Conservation (phyloP, 106 monocot species). For the Vanilla planifolia region DNA sequence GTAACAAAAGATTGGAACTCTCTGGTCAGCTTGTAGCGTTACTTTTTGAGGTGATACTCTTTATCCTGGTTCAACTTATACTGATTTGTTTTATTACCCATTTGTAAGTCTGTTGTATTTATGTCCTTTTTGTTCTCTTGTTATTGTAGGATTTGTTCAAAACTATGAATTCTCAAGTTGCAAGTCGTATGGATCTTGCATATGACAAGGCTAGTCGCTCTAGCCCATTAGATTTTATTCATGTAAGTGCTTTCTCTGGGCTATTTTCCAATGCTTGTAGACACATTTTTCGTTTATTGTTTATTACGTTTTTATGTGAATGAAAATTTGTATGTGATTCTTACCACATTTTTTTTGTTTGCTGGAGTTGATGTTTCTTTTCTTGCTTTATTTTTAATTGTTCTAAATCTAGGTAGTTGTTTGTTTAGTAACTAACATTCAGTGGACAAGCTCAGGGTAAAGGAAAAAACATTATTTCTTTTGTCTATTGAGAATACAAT, state of each 20-base stretch:
- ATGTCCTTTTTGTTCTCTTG: neutral
- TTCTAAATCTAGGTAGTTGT: too few species aligned
- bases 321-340: neutral
- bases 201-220: conserved; percentile 45
- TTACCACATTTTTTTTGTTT: neutral
- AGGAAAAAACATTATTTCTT: too few species aligned
- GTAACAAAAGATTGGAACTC: conserved; percentile 94
- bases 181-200: conserved; percentile 26
- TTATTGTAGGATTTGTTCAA: conserved; percentile 84
- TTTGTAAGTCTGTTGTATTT: too few species aligned
- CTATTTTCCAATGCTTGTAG: neutral
- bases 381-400: too few species aligned
- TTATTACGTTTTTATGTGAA: neutral
- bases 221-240: conserved; percentile 39
- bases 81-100: too few species aligned
- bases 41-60: conserved; percentile 75
- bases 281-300: neutral
- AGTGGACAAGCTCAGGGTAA: too few species aligned
- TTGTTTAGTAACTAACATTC: too few species aligned
- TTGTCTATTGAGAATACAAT: too few species aligned
- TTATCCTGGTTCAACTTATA: too few species aligned
- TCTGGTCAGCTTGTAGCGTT: conserved; percentile 91
- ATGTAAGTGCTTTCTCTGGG: conserved; percentile 19
- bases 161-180: conserved; percentile 57
- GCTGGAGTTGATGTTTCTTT: neutral